These are phyloP conservation scores for Pyrenula aspistea DNA, from an alignment of 495 filamentous ascomycete genomes.

Conservation along the genomic window DNA sequence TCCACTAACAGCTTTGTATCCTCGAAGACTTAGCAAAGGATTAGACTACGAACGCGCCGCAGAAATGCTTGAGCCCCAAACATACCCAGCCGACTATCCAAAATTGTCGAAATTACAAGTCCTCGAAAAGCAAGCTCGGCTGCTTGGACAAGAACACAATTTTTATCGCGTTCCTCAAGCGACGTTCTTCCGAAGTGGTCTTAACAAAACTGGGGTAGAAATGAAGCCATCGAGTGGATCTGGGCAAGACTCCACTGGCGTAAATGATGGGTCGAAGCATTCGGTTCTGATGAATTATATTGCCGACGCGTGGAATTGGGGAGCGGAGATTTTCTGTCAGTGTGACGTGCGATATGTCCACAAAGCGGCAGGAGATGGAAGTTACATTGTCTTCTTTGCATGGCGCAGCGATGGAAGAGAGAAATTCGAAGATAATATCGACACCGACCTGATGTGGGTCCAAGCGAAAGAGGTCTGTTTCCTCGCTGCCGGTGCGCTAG, in stretches of 20 bases:
- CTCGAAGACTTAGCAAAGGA: background rate
- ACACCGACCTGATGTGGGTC: constrained; percentile 58
- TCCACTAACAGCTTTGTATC: background rate
- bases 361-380: constrained; percentile 31
- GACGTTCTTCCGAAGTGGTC: constrained; percentile 45
- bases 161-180: constrained; percentile 48
- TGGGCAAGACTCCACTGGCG: constrained; percentile 48
- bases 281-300: constrained; percentile 54
- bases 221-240: constrained; percentile 48
- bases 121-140: constrained; percentile 41
- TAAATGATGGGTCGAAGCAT: constrained; percentile 59
- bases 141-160: constrained; percentile 34
- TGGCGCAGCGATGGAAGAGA: constrained; percentile 51
- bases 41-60: constrained; percentile 44
- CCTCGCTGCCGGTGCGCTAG: constrained; percentile 47
- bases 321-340: constrained; percentile 61
- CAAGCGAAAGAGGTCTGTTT: constrained; percentile 48
- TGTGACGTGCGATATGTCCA: constrained; percentile 58
- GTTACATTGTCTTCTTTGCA: constrained; percentile 53
- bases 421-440: constrained; percentile 41
- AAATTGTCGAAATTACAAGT: constrained; percentile 41
- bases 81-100: constrained; percentile 45
- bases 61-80: constrained; percentile 43
- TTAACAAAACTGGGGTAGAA: constrained; percentile 48
- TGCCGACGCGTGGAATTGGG: constrained; percentile 66